A percentile compares a stretch with the other conserved stretches of the same genome.
These are phyloP conservation scores for Leccinum subspadiceum DNA, from an alignment of 1,284 basidiomycete species.

Conservation along the genomic window DNA sequence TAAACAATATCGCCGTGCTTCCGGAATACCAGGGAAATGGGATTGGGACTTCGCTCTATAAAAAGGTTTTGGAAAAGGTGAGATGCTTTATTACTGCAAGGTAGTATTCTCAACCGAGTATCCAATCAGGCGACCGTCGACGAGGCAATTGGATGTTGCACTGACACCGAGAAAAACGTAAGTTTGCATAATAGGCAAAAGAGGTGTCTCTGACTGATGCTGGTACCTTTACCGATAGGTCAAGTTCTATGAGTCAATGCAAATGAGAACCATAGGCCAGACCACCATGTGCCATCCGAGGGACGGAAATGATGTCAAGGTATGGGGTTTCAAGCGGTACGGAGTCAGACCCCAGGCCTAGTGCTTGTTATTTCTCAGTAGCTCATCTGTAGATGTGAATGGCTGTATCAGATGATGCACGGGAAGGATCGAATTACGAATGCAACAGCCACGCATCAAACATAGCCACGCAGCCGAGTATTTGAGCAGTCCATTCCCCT, in stretches of 20 bases:
- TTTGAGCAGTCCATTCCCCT: neutral
- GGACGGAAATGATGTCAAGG: neutral
- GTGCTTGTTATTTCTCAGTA: neutral
- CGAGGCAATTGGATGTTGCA: constrained; percentile 4
- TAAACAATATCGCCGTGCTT: constrained; percentile 4
- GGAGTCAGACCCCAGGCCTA: neutral
- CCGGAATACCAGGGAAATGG: constrained; percentile 6
- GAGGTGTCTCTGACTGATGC: neutral
- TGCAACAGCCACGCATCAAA: neutral
- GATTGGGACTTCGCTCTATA: neutral
- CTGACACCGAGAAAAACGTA: constrained; percentile 8
- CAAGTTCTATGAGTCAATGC: constrained; percentile 6
- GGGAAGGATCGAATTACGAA: neutral
- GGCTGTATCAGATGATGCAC: neutral
- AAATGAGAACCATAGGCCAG: neutral
- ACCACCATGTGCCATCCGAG: neutral
- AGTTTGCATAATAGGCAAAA: neutral
- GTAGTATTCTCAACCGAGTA: neutral
- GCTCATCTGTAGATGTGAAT: neutral
- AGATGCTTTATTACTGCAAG: neutral
- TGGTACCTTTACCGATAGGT: neutral
- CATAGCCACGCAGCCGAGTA: neutral
- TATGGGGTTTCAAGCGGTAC: constrained; percentile 6
- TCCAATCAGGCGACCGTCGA: neutral
- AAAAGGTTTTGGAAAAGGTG: constrained; percentile 5